These are phyloP conservation scores for Moesziomyces sp. DNA, from an alignment of 1,284 basidiomycete species.

Conservation along the genomic window DNA sequence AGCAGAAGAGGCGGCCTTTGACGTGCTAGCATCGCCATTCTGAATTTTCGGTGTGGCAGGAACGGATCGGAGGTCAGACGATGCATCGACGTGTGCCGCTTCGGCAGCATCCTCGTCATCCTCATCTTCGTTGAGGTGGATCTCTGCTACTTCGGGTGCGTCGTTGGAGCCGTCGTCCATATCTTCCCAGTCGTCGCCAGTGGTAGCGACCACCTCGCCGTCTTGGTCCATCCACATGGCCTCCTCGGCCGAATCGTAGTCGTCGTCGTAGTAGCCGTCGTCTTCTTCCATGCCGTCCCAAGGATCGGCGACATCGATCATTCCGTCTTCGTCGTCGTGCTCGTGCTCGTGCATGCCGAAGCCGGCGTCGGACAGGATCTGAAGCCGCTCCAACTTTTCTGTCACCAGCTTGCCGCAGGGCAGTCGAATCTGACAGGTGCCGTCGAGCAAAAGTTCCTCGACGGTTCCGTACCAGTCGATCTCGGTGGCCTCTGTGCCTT, in stretches of 20 bases:
- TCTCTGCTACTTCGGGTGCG: conserved; percentile 34
- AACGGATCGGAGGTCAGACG: neutral
- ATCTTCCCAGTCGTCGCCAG: conserved; percentile 57
- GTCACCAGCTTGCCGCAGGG: conserved; percentile 61
- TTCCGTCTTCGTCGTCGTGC: conserved; percentile 17
- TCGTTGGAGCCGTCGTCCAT: conserved; percentile 31
- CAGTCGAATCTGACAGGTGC: conserved; percentile 66
- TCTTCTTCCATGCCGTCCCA: conserved; percentile 20
- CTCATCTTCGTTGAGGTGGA: conserved; percentile 19
- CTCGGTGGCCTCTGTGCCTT: conserved; percentile 29
- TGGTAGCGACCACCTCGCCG: conserved; percentile 51
- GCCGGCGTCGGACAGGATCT: conserved; percentile 40
- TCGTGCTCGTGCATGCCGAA: conserved; percentile 48
- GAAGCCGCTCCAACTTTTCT: conserved; percentile 49
- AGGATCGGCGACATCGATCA: conserved; percentile 10
- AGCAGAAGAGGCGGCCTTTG: conserved; percentile 1
- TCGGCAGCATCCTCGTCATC: conserved; percentile 9
- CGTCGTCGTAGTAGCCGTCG: conserved; percentile 21
- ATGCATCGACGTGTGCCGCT: neutral
- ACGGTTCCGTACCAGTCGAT: conserved; percentile 71
- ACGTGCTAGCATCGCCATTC: neutral
- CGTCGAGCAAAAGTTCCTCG: conserved; percentile 68
- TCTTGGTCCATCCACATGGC: conserved; percentile 54
- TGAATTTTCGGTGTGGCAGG: neutral
- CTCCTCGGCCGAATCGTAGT: conserved; percentile 19